phyloP scores from a whole-genome alignment of 257 asterid species.

The Primulina huaijiensis region DNA sequence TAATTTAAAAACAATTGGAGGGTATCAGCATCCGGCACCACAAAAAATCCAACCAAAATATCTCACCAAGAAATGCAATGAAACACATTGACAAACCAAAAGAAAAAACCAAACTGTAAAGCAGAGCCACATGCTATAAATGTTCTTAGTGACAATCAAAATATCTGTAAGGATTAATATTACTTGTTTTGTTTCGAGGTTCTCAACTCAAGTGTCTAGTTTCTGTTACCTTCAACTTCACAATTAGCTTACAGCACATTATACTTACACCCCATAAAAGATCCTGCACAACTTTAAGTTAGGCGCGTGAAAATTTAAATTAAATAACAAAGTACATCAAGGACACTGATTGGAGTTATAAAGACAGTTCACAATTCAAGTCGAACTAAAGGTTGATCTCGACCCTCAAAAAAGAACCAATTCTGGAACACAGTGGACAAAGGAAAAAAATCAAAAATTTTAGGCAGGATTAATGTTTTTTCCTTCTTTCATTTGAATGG shows the following conservation, averaged over 20 bases:
- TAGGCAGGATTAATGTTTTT: neutral
- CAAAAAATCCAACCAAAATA: neutral
- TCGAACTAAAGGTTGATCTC: neutral
- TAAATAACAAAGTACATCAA: neutral
- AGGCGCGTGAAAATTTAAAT: no score
- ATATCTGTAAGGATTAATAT: neutral
- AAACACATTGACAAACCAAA: neutral
- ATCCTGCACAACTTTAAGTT: neutral
- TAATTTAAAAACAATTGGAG: neutral
- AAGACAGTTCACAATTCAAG: neutral
- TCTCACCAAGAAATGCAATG: neutral
- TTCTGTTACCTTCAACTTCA: neutral
- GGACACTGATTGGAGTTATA: neutral
- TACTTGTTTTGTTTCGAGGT: neutral
- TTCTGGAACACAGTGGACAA: neutral
- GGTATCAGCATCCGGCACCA: neutral
- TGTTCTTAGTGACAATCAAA: neutral
- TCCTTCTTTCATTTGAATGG: conserved; percentile 4
- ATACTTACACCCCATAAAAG: neutral
- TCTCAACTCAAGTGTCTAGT: neutral
- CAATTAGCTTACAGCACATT: neutral
- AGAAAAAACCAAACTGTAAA: neutral
- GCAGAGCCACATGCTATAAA: neutral
- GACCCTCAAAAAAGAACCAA: neutral
- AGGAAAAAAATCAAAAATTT: conserved; percentile 4